These are phyloP conservation scores for Harrya chromipes DNA, from an alignment of 768 basidiomycete species.

Conservation along the genomic window DNA sequence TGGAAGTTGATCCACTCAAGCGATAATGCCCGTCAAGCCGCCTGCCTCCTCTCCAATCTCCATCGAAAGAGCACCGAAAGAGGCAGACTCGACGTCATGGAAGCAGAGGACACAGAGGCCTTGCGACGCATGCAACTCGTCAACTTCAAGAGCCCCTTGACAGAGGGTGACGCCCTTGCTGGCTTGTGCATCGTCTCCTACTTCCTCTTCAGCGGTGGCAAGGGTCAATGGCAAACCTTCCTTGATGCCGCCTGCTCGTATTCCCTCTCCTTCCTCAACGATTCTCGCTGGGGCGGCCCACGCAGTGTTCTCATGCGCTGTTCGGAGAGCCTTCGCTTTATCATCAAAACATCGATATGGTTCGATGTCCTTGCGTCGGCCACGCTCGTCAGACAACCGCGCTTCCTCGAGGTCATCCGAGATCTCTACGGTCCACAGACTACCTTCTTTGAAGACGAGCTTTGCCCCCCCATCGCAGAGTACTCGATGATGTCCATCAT, in stretches of 20 bases:
- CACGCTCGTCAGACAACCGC: slow-evolving; percentile 59
- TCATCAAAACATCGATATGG: slow-evolving; percentile 84
- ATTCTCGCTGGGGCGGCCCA: slow-evolving; percentile 36
- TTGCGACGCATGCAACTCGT: slow-evolving; percentile 24
- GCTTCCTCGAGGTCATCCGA: slow-evolving; percentile 54
- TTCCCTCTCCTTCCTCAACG: slow-evolving; percentile 46
- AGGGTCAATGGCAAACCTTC: slow-evolving; percentile 66
- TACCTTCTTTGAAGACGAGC: slow-evolving; percentile 31
- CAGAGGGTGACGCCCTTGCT: slow-evolving; percentile 73
- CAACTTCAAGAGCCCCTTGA: slow-evolving; percentile 25
- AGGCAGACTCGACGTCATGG: slow-evolving; percentile 17
- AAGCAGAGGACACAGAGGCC: slow-evolving; percentile 24
- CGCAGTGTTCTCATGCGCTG: slow-evolving; percentile 45
- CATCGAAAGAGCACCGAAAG: slow-evolving; percentile 39
- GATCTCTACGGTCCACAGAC: slow-evolving; percentile 43
- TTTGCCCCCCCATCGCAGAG: slow-evolving; percentile 37
- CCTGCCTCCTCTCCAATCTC: slow-evolving; percentile 59
- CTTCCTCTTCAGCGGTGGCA: slow-evolving; percentile 75
- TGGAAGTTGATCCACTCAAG: slow-evolving; percentile 47
- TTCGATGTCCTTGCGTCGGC: slow-evolving; percentile 81
- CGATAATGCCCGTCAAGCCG: slow-evolving; percentile 52
- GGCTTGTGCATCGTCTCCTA: slow-evolving; percentile 73
- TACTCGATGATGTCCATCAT: slow-evolving; percentile 80
- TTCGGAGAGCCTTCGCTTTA: slow-evolving; percentile 56
- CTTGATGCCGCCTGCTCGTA: slow-evolving; percentile 58